Base-by-base conservation (phyloP, 1,139 yeast species). In the Suhomyces chickasaworum region DNA sequence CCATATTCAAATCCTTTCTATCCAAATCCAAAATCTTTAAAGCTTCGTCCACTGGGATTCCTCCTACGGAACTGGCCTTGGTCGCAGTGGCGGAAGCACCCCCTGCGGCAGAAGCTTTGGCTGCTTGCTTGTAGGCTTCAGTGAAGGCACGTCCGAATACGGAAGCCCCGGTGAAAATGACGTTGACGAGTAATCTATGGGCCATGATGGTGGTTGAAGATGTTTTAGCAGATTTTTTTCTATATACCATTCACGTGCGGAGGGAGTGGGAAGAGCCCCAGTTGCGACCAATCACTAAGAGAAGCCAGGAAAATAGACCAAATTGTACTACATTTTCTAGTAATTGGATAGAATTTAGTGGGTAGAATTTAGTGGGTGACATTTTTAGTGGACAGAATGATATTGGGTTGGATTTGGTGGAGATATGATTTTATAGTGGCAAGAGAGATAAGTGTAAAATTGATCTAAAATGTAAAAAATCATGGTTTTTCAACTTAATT, bases 81-180 rank as follows among this genome's bases (percentile, higher is more conserved):
- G 69, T 62, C 33, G 83, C 80, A 10, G 84, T 77, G 7, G 40
- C 33, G 4, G 80, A 72, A 45, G 76, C 65, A 13, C 79, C 72
- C 16, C 95, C 89, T 45, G 86, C 81, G 7, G 89, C 88, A 8
- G 89, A 80, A 34, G 89, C 90, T 47, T 88, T 85, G 15, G 97
- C 96, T 1, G 99, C 98, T 69, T 93, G 98, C 60, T 86, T 86
- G 75, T 91, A 93, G 0, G 99, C 98, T 65, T 90, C 97, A n/a
- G 91, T 80, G 67, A 93, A 93, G 0, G 99, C 99, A 56, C 89
- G 81, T 44, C 98, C 98, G 63, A 93, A 90, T 37, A 93, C 98
- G 53, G 89, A 85, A 10, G 98, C 95, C 47, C 98, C 98, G 17
- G 98, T 91, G 62, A 91, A 81, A 49, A 90, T 80, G 54, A 93